A percentile compares a stretch with the other conserved stretches of the same genome.
phyloP scores from a whole-genome alignment of 2,329 filamentous ascomycete species.

The Microascus cirrosus region DNA sequence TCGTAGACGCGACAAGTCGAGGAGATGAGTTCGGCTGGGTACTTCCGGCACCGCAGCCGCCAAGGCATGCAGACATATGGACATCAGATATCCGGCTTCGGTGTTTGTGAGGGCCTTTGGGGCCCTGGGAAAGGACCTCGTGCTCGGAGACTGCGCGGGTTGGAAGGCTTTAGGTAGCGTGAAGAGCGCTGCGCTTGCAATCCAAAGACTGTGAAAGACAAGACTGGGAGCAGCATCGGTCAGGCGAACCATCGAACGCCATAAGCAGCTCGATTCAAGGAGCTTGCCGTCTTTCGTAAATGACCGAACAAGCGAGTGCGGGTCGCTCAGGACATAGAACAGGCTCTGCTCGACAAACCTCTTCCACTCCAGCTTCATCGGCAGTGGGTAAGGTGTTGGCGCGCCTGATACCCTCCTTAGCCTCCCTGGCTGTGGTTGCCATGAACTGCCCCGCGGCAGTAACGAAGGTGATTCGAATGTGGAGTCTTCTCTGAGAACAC shows the following conservation, averaged over 20 bases:
- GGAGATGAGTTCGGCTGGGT: constrained; percentile 33
- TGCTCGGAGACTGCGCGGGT: constrained; percentile 23
- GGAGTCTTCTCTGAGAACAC: constrained; percentile 45
- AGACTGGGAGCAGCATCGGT: constrained; percentile 44
- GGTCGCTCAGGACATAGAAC: constrained; percentile 51
- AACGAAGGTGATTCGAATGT: constrained; percentile 31
- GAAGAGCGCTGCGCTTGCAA: constrained; percentile 47
- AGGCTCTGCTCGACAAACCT: constrained; percentile 53
- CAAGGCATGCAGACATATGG: constrained; percentile 52
- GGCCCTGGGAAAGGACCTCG: constrained; percentile 21
- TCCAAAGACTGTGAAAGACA: constrained; percentile 55
- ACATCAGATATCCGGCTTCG: constrained; percentile 42
- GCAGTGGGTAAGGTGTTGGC: constrained; percentile 13
- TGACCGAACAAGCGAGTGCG: constrained; percentile 40
- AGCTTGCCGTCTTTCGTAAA: constrained; percentile 42
- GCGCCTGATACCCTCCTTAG: constrained; percentile 1
- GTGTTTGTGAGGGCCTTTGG: constrained; percentile 28
- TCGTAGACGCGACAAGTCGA: constrained; percentile 50
- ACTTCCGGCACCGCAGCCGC: constrained; percentile 45
- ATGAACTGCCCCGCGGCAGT: constrained; percentile 3
- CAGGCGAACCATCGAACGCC: constrained; percentile 52
- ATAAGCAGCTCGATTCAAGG: constrained; percentile 49
- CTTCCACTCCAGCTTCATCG: constrained; percentile 39
- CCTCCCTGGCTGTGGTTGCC: constrained; percentile 4
- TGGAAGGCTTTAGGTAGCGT: constrained; percentile 36